Evolutionary conservation across 2,329 filamentous ascomycete genomes (phyloP).

Genomic region (Neopestalotiopsis sp.): DNA sequence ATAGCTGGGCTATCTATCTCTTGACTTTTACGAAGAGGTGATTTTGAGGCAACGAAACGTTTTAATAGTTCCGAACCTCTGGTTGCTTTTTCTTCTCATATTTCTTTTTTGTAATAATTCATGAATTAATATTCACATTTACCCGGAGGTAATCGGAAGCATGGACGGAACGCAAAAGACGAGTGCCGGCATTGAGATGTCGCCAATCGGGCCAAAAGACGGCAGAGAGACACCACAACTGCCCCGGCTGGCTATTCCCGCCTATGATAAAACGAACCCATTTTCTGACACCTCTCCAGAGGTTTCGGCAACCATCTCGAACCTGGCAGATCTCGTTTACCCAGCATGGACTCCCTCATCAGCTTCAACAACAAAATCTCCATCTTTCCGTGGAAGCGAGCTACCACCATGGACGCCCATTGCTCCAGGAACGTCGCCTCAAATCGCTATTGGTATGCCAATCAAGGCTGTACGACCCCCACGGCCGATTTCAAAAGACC

Average conservation of each 20-base stretch:
- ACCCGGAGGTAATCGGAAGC: too few relatives aligned
- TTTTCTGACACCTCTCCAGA: slow-evolving; percentile 13
- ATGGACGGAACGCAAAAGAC: neutral
- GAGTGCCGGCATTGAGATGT: neutral
- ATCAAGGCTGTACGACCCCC: slow-evolving; percentile 21
- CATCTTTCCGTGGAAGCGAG: neutral
- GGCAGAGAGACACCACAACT: slow-evolving; percentile 34
- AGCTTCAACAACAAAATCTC: neutral
- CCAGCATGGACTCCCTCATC: slow-evolving; percentile 2
- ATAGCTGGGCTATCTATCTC: slow-evolving; percentile 12
- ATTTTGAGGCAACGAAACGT: neutral
- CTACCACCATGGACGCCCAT: slow-evolving; percentile 13
- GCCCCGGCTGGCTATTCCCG: slow-evolving; percentile 26
- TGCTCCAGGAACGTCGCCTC: neutral
- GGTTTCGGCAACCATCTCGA: slow-evolving; percentile 24
- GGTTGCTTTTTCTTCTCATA: neutral
- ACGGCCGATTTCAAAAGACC: slow-evolving; percentile 29
- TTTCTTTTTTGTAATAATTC: neutral
- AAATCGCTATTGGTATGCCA: slow-evolving; percentile 24
- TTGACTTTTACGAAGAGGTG: neutral
- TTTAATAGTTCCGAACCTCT: neutral
- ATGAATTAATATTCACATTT: neutral
- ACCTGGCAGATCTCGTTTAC: neutral
- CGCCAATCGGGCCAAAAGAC: neutral
- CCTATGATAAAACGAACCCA: neutral